Evolutionary conservation across 495 filamentous ascomycete species (phyloP).

Genomic region (Amorphotheca resinae): DNA sequence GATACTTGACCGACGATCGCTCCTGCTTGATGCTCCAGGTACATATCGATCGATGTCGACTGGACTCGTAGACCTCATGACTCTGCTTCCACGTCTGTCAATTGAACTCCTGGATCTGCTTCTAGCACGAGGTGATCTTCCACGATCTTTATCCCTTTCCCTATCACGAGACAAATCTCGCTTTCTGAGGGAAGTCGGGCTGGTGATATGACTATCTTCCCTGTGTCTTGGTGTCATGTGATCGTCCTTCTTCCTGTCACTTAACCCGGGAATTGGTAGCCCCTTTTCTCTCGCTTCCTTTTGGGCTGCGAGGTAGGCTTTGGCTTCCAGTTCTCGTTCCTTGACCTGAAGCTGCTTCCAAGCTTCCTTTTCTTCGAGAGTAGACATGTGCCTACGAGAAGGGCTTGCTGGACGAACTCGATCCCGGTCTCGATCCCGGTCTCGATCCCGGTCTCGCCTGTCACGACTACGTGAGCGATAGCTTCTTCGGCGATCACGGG

Average conservation of each 20-base stretch:
- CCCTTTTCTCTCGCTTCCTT: slow-evolving; percentile 40
- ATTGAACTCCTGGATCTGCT: slow-evolving; percentile 16
- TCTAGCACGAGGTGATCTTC: slow-evolving; percentile 8
- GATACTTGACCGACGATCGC: slow-evolving; percentile 6
- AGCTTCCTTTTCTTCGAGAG: slow-evolving; percentile 22
- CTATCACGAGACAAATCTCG: slow-evolving; percentile 14
- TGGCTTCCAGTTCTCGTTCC: slow-evolving; percentile 45
- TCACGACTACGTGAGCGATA: slow-evolving; percentile 16
- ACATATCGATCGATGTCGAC: slow-evolving; percentile 43
- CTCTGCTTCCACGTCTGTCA: slow-evolving; percentile 24
- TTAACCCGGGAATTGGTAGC: slow-evolving; percentile 28
- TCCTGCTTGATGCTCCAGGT: slow-evolving; percentile 23
- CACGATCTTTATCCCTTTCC: slow-evolving; percentile 7
- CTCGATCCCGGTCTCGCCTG: slow-evolving; percentile 12
- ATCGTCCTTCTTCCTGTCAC: slow-evolving; percentile 4
- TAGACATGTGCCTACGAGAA: not conserved
- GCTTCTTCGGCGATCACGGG: slow-evolving; percentile 23
- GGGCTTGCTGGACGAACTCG: slow-evolving; percentile 21
- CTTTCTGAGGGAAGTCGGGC: slow-evolving; percentile 10
- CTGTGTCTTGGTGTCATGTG: too few species aligned
- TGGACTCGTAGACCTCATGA: slow-evolving; percentile 31
- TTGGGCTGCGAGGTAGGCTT: slow-evolving; percentile 40
- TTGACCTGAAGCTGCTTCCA: slow-evolving; percentile 41
- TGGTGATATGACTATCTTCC: slow-evolving; percentile 4
- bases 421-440: slow-evolving; percentile 12